Evolutionary conservation across 1,139 yeast genomes (phyloP), one percentile per base, ranked within the genome.

Genomic region (Saccharomyces hybrid): DNA sequence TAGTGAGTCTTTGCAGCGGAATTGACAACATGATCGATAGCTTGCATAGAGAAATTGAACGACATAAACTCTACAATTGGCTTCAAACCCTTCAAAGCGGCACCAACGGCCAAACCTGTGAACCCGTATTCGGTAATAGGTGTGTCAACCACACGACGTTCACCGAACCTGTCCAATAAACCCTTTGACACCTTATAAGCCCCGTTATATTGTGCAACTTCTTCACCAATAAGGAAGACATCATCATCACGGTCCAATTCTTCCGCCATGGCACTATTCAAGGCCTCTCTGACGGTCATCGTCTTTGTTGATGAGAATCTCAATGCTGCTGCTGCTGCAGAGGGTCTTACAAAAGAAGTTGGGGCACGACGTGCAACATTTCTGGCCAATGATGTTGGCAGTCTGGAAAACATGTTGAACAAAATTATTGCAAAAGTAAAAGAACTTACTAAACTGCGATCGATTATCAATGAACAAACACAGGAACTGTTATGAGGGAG

Each of bases 121-220:
- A 93, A 93, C 55, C 99, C 99, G 93, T 93, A 91, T 76, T 93
- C 99, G 55, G 99, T 93, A 73, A 93, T 93, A 62, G 99, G 99
- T 60, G 99, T 93, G 75, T 93, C 99, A 61, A 93, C 83, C 60
- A 93, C 86, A 77, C 99, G 86, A 75, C 90, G 86, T 73, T 93
- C 97, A 63, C 99, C 99, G 68, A 93, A 93, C 73, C 97, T 83
- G 75, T 95, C 99, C 69, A 93, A 80, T 63, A 93, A 80, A 50
- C 99, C 99, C 73, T 96, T 85, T 63, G 98, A 87, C 59, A 93
- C 88, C 79, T 93, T 93, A 79, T 93, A 93, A 58, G 99, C 99
- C 78, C 99, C 99, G 70, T 93, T 91, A 77, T 95, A 93, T 74
- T 91, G 98, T 52, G 96, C 99, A 62, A 93, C 99, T 76, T 93